phyloP scores from a whole-genome alignment of 257 asterid species.

The Solanum pinnatisectum region DNA sequence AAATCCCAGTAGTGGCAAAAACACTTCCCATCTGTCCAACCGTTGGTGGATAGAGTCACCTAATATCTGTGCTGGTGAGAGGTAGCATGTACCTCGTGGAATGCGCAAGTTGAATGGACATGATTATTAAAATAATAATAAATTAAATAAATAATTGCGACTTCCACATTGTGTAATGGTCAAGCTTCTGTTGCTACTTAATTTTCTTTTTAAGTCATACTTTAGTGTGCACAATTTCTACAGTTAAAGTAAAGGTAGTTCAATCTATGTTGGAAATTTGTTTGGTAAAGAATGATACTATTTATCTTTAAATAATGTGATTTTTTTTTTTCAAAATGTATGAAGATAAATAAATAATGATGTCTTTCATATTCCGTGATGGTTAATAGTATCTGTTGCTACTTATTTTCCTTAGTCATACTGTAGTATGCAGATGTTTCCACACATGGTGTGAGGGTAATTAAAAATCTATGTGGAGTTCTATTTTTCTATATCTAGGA shows the following conservation, averaged over 20 bases:
- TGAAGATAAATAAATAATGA: neutral
- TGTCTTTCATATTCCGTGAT: neutral
- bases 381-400: neutral
- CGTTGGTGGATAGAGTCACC: neutral
- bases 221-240: neutral
- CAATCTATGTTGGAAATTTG: neutral
- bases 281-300: neutral
- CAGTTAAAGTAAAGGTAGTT: neutral
- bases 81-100: neutral
- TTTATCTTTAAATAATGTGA: neutral
- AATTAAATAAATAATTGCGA: neutral
- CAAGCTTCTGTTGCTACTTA: neutral
- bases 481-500: neutral
- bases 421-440: neutral
- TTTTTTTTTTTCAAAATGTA: neutral
- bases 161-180: neutral
- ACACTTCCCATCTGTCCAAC: neutral
- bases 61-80: neutral
- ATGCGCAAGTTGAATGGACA: fast-evolving
- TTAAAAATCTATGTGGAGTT: neutral
- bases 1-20: neutral
- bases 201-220: neutral
- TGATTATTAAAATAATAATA: neutral
- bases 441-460: neutral
- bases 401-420: neutral